These are phyloP conservation scores for Lipomyces yarrowii DNA, from an alignment of 1,139 yeast genomes.

Conservation along the genomic window DNA sequence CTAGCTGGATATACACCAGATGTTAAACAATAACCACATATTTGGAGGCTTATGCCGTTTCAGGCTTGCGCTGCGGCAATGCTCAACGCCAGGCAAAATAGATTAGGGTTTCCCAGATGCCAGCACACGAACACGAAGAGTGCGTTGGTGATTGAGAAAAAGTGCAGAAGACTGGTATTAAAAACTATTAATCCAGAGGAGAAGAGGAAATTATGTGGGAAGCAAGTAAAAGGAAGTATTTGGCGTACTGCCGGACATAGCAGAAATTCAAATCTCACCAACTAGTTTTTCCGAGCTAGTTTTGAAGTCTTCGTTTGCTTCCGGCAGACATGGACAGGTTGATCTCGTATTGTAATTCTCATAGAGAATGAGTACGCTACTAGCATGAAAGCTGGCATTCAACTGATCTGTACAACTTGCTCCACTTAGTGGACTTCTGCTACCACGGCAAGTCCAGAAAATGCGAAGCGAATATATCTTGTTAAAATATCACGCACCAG, in stretches of 20 bases:
- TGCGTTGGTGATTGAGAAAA: background rate
- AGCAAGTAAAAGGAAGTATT: too few species aligned
- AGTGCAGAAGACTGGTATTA: background rate
- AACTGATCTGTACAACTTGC: background rate
- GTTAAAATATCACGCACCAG: background rate
- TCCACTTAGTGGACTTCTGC: background rate
- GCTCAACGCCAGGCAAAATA: too few species aligned
- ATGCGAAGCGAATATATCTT: background rate
- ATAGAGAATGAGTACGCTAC: background rate
- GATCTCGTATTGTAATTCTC: background rate
- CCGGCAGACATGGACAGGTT: background rate
- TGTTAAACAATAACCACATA: too few species aligned
- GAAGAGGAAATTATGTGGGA: too few species aligned
- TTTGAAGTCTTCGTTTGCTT: background rate
- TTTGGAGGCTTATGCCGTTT: too few species aligned
- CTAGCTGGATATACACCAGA: too few species aligned
- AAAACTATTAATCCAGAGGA: too few species aligned
- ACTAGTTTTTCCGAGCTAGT: too few species aligned
- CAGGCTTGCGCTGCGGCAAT: too few species aligned
- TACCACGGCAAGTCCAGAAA: background rate
- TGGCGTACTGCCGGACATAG: too few species aligned
- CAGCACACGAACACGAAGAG: background rate
- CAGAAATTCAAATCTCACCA: too few species aligned
- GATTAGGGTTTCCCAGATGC: background rate
- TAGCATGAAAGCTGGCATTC: background rate